phyloP scores from a whole-genome alignment of 1,284 basidiomycete genomes.

The Irpex rosettiformis region DNA sequence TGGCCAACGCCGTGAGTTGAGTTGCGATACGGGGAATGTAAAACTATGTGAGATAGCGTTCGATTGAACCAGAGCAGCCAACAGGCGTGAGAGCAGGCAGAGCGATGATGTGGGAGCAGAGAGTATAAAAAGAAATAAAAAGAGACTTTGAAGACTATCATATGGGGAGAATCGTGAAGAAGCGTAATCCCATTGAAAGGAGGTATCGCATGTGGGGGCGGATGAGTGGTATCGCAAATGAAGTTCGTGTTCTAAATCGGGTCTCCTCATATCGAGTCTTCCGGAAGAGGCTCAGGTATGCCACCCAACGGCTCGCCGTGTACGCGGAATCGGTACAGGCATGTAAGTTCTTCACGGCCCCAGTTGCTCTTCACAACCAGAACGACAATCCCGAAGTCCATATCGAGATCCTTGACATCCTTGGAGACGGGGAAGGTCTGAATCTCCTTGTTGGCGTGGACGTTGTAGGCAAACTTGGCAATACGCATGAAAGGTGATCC shows the following conservation, averaged over 20 bases:
- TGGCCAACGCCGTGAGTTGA: background rate
- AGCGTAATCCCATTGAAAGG: background rate
- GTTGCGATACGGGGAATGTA: background rate
- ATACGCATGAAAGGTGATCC: slow-evolving; percentile 67
- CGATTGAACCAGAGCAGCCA: background rate
- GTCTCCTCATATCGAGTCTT: slow-evolving; percentile 17
- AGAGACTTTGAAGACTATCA: background rate
- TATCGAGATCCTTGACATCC: slow-evolving; percentile 62
- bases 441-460: slow-evolving; percentile 60
- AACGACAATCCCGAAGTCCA: slow-evolving; percentile 82
- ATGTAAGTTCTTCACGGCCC: slow-evolving; percentile 82
- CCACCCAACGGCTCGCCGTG: slow-evolving; percentile 47
- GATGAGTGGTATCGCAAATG: background rate
- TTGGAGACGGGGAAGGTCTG: slow-evolving; percentile 84
- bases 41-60: background rate
- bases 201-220: background rate
- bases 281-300: slow-evolving; percentile 26
- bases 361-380: slow-evolving; percentile 83
- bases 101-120: background rate
- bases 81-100: background rate
- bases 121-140: background rate
- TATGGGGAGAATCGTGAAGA: background rate
- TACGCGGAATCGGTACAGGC: slow-evolving; percentile 85
- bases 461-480: slow-evolving; percentile 79
- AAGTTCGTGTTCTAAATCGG: background rate